These are phyloP conservation scores for Geotrichum europaeum DNA, from an alignment of 1,139 yeast species.

Conservation along the genomic window DNA sequence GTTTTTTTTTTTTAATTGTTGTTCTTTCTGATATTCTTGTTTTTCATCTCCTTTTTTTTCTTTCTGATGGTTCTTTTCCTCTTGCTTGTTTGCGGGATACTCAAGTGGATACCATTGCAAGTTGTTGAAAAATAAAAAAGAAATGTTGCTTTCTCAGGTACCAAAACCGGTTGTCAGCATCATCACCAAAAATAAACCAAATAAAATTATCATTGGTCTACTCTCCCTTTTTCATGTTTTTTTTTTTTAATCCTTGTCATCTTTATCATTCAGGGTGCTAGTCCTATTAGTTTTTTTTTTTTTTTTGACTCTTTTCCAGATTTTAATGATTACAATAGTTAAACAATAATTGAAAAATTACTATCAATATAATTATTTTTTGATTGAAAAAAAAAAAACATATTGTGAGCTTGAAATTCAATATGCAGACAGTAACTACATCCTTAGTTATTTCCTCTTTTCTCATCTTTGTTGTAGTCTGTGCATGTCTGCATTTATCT, in stretches of 20 bases:
- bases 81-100: not conserved
- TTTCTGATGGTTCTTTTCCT: not conserved
- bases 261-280: not conserved
- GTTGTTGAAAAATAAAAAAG: not conserved
- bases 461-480: not conserved
- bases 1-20: not conserved
- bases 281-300: not conserved
- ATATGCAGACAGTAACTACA: not conserved
- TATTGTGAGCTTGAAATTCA: not conserved
- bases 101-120: not conserved
- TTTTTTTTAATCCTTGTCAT: not conserved
- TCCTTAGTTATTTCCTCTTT: not conserved
- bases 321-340: not conserved
- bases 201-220: not conserved
- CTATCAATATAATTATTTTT: not conserved
- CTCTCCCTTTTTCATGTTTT: not conserved
- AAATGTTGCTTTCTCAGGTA: not conserved
- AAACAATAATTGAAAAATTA: not conserved
- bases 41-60: not conserved
- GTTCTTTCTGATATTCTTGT: not conserved
- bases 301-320: not conserved
- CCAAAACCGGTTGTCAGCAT: not conserved
- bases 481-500: not conserved
- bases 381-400: not conserved
- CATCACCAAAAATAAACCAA: not conserved